Conservation (phyloP, 2,329 filamentous ascomycete species). For the Botrytis elliptica region DNA sequence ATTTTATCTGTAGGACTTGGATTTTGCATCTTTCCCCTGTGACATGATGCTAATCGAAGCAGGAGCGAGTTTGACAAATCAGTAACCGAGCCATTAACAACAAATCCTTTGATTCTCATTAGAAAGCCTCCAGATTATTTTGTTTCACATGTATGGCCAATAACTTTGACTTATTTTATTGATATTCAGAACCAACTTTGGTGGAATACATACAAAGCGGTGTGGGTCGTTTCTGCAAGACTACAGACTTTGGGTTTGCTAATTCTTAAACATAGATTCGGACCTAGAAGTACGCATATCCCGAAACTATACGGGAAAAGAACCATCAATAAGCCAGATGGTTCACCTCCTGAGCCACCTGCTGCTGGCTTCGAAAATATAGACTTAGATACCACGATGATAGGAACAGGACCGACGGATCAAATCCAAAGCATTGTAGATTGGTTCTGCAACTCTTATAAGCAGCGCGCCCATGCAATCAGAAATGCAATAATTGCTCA, state of each 20-base stretch:
- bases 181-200: slow-evolving; percentile 10
- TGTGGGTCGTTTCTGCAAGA: not conserved
- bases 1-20: slow-evolving; percentile 5
- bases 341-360: not conserved
- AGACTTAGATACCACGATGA: not conserved
- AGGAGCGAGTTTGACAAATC: slow-evolving; percentile 14
- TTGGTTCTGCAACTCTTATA: not conserved
- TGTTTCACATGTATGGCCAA: not conserved
- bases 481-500: slow-evolving; percentile 7
- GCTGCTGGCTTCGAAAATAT: not conserved
- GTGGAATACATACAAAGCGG: slow-evolving; percentile 12
- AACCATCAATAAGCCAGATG: not conserved
- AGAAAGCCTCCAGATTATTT: not conserved
- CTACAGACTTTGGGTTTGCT: not conserved
- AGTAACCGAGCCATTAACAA: not conserved
- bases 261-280: not conserved
- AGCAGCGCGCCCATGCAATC: not conserved
- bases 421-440: not conserved
- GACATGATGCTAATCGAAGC: not conserved
- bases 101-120: not conserved
- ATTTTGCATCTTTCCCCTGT: not conserved
- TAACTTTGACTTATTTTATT: slow-evolving; percentile 9
- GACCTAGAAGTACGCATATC: slow-evolving; percentile 1
- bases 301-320: slow-evolving; percentile 14
- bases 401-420: not conserved